phyloP scores from a whole-genome alignment of 352 stramenopile species.

The Phytophthora chlamydospora region DNA sequence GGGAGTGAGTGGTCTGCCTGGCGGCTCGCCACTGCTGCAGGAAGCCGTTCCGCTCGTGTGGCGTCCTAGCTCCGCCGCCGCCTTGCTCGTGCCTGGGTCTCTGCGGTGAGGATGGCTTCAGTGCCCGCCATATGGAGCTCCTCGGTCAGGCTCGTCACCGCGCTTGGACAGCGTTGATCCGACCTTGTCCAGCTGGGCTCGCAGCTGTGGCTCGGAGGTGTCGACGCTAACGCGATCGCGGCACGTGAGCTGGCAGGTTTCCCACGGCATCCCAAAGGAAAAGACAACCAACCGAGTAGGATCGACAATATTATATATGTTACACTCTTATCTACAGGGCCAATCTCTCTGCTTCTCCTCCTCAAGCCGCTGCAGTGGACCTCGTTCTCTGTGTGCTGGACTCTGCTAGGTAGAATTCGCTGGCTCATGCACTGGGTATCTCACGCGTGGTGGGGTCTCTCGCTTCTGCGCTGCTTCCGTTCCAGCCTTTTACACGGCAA shows the following conservation, averaged over 20 bases:
- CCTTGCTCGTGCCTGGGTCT: conserved; percentile 14
- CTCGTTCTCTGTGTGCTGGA: conserved; percentile 12
- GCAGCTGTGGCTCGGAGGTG: conserved; percentile 22
- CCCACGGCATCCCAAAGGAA: conserved; percentile 5
- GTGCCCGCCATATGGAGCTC: conserved; percentile 33
- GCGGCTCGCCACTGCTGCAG: background rate
- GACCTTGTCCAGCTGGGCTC: conserved; percentile 42
- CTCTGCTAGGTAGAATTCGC: conserved; percentile 21
- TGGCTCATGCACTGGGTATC: conserved; percentile 26
- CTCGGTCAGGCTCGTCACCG: conserved; percentile 22
- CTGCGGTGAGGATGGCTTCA: conserved; percentile 14
- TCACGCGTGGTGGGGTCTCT: conserved; percentile 20
- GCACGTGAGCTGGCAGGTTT: conserved; percentile 10
- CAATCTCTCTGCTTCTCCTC: conserved; percentile 21
- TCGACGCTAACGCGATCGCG: conserved; percentile 35
- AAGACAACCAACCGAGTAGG: conserved; percentile 2
- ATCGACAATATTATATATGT: conserved; percentile 65
- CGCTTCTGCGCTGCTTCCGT: background rate
- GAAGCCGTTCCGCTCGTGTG: background rate
- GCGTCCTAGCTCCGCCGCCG: background rate
- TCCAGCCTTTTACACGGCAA: conserved; percentile 42
- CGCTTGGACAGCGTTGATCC: conserved; percentile 27
- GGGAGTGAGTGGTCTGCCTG: background rate
- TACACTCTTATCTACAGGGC: conserved; percentile 50
- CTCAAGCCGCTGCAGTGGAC: conserved; percentile 23